Conservation (phyloP, 176 grass and related monocot genomes). For the Oryza brachyantha region DNA sequence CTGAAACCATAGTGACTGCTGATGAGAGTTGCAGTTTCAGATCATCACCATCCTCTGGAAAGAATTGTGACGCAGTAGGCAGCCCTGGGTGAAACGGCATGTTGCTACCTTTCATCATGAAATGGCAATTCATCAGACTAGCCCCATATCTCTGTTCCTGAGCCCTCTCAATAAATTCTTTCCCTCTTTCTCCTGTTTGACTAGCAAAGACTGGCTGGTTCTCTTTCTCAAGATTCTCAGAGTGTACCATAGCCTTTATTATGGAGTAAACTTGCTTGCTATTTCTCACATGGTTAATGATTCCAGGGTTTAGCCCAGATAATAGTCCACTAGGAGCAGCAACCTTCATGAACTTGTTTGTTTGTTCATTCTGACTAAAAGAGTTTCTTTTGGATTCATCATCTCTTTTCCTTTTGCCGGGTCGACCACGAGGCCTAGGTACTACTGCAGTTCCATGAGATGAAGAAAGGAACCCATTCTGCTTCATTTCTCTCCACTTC, state of each 20-base stretch:
- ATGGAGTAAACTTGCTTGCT: conserved; percentile 98
- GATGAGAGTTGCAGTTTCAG: conserved; percentile 71
- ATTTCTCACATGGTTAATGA: conserved; percentile 98
- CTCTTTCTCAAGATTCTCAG: conserved; percentile 60
- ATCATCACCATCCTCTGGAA: conserved; percentile 26
- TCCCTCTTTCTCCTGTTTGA: conserved; percentile 37
- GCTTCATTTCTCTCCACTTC: conserved; percentile 95
- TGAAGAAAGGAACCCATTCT: conserved; percentile 95
- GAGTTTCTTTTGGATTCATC: conserved; percentile 45
- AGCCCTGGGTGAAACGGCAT: conserved; percentile 27
- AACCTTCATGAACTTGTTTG: conserved; percentile 63
- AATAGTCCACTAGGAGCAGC: conserved; percentile 91
- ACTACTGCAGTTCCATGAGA: conserved; percentile 51
- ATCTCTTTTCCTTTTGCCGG: conserved; percentile 58
- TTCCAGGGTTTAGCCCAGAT: conserved; percentile 91
- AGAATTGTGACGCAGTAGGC: conserved; percentile 29
- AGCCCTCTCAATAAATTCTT: conserved; percentile 32
- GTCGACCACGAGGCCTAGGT: conserved; percentile 53
- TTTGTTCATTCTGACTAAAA: conserved; percentile 53
- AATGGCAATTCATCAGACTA: conserved; percentile 35
- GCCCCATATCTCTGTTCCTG: conserved; percentile 29
- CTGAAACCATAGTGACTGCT: conserved; percentile 42
- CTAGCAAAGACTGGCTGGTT: conserved; percentile 24
- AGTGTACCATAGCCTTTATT: conserved; percentile 86
- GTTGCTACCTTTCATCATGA: conserved; percentile 34